phyloP scores from a whole-genome alignment of 345 rosid genomes.

The Kernera saxatilis region DNA sequence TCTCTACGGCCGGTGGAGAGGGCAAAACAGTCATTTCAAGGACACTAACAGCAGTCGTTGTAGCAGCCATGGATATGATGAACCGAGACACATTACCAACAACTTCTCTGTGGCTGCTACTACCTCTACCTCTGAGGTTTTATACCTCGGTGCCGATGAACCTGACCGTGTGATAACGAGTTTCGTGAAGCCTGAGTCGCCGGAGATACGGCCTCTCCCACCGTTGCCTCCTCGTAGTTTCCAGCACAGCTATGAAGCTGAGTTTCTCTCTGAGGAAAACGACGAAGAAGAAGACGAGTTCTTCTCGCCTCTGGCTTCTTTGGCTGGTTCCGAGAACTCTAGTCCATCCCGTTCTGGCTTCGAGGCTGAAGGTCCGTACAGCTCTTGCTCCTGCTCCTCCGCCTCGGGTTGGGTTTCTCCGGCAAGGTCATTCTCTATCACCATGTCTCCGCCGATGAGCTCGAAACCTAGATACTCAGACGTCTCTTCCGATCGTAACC shows the following conservation, averaged over 20 bases:
- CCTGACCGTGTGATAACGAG: conserved; percentile 32
- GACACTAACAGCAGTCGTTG: conserved; percentile 4
- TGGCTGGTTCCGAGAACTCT: conserved; percentile 51
- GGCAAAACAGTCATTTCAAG: conserved; percentile 16
- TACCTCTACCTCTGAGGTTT: conserved; percentile 58
- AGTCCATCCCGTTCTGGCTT: conserved; percentile 29
- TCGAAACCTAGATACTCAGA: conserved; percentile 24
- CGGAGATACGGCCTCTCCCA: conserved; percentile 89
- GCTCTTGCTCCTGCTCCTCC: conserved; percentile 30
- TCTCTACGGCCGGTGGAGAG: conserved; percentile 48
- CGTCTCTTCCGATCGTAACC: conserved; percentile 17
- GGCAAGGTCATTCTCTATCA: conserved; percentile 57
- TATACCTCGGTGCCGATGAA: conserved; percentile 45
- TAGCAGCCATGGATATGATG: conserved; percentile 10
- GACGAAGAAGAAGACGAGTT: conserved; percentile 65
- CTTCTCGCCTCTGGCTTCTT: conserved; percentile 79
- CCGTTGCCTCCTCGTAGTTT: conserved; percentile 54
- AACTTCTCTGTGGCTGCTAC: conserved; percentile 46
- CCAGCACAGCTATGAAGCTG: conserved; percentile 36
- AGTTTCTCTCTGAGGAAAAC: conserved; percentile 27
- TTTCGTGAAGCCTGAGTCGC: conserved; percentile 63
- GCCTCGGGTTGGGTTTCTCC: conserved; percentile 71
- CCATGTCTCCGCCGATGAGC: conserved; percentile 52
- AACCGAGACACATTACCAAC: conserved; percentile 30
- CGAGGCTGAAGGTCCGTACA: conserved; percentile 15